Evolutionary conservation across 495 filamentous ascomycete genomes (phyloP), one percentile per base, ranked within the genome.

Genomic region (Neurospora sp.): DNA sequence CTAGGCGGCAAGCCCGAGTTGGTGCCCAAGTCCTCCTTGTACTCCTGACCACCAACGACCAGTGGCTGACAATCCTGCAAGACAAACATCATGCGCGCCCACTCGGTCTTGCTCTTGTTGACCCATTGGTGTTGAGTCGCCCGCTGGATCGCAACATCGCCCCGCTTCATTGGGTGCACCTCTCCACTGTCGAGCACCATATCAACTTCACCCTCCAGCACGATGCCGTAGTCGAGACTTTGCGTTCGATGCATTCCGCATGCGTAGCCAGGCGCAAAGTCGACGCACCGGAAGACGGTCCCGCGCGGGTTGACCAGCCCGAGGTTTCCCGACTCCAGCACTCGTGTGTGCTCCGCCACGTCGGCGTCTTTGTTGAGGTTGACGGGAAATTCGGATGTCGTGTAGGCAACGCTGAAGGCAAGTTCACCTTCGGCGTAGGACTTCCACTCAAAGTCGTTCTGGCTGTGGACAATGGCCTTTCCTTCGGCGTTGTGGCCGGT

Each of bases 131-230:
- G 92, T 77, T 87, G 90, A 5, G 90, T 92, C 1, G 83, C 90
- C 46, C 91, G 78, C 82, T 93, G 90, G 31, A 93, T 85, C 6
- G 84, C 83, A 8, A 90, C 81, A 76, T 94, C 90, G 2, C 92
- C 92, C 7, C 85, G 77, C 77, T 84, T 81, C 86, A 94, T 81
- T 5, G 80, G 75, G 70, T 83, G 79, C 70, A 79, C 82, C 77
- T 89, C 90, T 0, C 91, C 87, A 76, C 80, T 75, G 76, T 93
- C 92, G 10, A 94, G 79, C 8, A 87, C 79, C 80, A 90, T 85
- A 77, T 88, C 90, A n/a, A 92, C 78, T 76, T 87, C 78, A 0
- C 93, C 93, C 77, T 94, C 92, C n/a, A 96, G 73, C 37, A 96
- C 88, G 72, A 94, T 85, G 4, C 92, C 92, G 70, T 92, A 94